Percentiles rank a stretch among this genome's conserved stretches.
Conservation (phyloP, 2,329 filamentous ascomycete species). For the Trichophyton mentagrophytes region DNA sequence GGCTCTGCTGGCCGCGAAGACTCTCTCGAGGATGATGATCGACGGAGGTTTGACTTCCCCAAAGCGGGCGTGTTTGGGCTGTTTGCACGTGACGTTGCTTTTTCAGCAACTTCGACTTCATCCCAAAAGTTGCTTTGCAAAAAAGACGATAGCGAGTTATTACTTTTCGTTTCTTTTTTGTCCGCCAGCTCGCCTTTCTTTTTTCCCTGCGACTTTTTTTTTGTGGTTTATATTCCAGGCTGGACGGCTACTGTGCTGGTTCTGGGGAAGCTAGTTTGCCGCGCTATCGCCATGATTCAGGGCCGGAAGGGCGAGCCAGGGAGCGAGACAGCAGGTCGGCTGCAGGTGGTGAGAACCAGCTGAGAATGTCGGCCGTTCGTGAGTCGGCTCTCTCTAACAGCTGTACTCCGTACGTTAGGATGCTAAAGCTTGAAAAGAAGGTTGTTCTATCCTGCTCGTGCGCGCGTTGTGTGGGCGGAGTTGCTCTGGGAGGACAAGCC, state of each 20-base stretch:
- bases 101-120: neutral
- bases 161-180: conserved; percentile 4
- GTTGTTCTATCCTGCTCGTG: neutral
- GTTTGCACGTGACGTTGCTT: conserved; percentile 5
- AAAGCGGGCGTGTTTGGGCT: conserved; percentile 6
- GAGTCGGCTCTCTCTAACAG: too few relatives aligned
- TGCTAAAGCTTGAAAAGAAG: conserved; percentile 2
- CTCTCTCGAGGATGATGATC: neutral
- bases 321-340: neutral
- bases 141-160: neutral
- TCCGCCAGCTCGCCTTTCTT: neutral
- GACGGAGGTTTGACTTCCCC: neutral
- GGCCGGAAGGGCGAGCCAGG: neutral
- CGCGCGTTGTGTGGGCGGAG: neutral
- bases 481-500: neutral
- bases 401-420: neutral
- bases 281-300: neutral
- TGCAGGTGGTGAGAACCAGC: neutral
- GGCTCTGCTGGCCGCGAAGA: neutral
- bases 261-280: neutral
- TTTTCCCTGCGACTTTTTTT: neutral
- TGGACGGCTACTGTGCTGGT: neutral
- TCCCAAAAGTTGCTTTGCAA: neutral
- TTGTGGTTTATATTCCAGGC: neutral
- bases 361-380: neutral